Conservation (phyloP, 768 basidiomycete species). For the Lactifluus subvellereus region DNA sequence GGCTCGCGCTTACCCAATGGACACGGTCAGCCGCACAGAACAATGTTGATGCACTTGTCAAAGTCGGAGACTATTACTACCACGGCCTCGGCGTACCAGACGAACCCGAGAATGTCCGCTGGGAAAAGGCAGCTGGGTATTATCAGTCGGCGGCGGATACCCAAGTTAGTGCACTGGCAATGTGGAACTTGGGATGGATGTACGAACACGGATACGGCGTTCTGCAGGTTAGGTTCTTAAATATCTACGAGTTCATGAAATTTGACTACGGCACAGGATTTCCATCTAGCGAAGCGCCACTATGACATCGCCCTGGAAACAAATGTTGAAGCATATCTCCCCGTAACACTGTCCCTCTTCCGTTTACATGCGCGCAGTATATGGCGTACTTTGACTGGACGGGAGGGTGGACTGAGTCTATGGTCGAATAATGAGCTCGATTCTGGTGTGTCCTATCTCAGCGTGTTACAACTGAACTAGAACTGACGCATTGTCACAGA, state of each 20-base stretch:
- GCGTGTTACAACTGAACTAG: background rate
- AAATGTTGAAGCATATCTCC: conserved; percentile 83
- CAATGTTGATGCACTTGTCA: conserved; percentile 95
- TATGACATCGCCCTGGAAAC: conserved; percentile 89
- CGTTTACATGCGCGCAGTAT: conserved; percentile 80
- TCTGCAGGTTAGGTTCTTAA: conserved; percentile 51
- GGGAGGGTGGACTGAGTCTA: conserved; percentile 58
- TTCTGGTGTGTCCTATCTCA: conserved; percentile 31
- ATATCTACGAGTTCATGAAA: background rate
- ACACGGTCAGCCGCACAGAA: conserved; percentile 88
- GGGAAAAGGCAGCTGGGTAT: conserved; percentile 89
- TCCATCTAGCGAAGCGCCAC: conserved; percentile 92
- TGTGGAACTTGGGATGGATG: conserved; percentile 99
- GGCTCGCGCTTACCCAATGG: conserved; percentile 87
- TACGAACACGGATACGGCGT: conserved; percentile 96
- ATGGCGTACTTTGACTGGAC: conserved; percentile 63
- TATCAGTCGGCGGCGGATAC: conserved; percentile 95
- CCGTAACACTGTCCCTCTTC: conserved; percentile 73
- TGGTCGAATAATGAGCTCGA: conserved; percentile 55
- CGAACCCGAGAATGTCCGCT: conserved; percentile 55
- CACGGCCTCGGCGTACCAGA: conserved; percentile 77
- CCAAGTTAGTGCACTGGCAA: conserved; percentile 86
- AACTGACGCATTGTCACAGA: background rate
- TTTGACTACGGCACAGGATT: conserved; percentile 52
- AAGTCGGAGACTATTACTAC: conserved; percentile 97